Percentiles rank a stretch among this genome's conserved stretches.
Conservation (phyloP, 176 grass and related monocot genomes). For the Paspalum notatum region DNA sequence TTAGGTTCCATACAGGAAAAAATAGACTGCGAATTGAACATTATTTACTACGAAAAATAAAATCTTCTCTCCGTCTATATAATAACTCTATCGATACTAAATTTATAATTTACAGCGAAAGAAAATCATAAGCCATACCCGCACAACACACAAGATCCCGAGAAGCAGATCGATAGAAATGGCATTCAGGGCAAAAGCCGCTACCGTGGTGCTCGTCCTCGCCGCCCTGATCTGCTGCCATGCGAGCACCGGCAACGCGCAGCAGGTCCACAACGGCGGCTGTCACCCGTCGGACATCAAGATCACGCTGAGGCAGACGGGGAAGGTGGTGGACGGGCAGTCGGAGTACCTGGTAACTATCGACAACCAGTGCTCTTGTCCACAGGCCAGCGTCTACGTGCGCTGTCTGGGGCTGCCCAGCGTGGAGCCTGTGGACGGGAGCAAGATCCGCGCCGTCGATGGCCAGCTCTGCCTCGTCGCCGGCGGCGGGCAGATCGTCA, state of each 20-base stretch:
- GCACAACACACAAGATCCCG: too few relatives aligned
- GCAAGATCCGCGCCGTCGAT: background rate
- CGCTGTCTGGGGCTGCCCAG: background rate
- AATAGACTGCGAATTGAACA: too few relatives aligned
- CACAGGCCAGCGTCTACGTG: background rate
- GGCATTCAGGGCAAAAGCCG: background rate
- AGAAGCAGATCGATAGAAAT: background rate
- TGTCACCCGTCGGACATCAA: constrained; percentile 19
- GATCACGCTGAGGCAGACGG: background rate
- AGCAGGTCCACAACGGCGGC: background rate
- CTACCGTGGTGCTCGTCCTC: background rate
- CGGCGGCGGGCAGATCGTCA: background rate
- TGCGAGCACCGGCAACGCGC: background rate
- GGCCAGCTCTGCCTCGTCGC: background rate
- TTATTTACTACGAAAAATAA: too few relatives aligned
- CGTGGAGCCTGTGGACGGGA: background rate
- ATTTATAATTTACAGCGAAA: too few relatives aligned
- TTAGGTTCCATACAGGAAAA: too few relatives aligned
- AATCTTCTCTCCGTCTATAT: too few relatives aligned
- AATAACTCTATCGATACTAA: too few relatives aligned
- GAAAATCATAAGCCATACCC: too few relatives aligned
- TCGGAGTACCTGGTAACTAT: constrained; percentile 21
- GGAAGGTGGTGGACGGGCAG: background rate
- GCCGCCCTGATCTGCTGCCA: background rate
- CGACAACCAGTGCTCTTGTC: constrained; percentile 27